phyloP scores from a whole-genome alignment of 2,329 filamentous ascomycete genomes.

The Ascochyta lentis region DNA sequence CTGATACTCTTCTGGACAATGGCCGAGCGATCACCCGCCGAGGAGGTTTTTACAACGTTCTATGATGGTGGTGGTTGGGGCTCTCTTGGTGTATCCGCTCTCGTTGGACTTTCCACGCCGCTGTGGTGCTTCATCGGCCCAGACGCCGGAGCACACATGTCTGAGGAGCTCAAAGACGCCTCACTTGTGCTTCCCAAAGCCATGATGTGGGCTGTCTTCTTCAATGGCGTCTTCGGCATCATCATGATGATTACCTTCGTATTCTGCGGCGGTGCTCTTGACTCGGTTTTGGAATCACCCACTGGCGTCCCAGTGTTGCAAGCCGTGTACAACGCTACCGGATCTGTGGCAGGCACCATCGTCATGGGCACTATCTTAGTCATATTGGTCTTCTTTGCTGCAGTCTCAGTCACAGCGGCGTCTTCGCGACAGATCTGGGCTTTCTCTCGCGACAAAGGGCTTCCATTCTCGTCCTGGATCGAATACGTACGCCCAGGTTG shows the following conservation, averaged over 20 bases:
- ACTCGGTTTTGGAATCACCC: slow-evolving; percentile 20
- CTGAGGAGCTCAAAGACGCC: slow-evolving; percentile 44
- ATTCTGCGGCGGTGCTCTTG: slow-evolving; percentile 44
- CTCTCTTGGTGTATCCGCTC: slow-evolving; percentile 50
- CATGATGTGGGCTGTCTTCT: slow-evolving; percentile 48
- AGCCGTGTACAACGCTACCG: slow-evolving; percentile 35
- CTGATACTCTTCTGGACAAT: slow-evolving; percentile 46
- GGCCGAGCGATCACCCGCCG: slow-evolving; percentile 42
- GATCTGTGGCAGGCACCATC: slow-evolving; percentile 28
- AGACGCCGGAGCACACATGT: slow-evolving; percentile 48
- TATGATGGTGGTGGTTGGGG: slow-evolving; percentile 53
- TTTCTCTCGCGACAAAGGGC: slow-evolving; percentile 28
- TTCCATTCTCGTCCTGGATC: slow-evolving; percentile 34
- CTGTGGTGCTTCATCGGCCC: slow-evolving; percentile 46
- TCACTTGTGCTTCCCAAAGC: slow-evolving; percentile 40
- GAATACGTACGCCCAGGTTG: slow-evolving; percentile 34
- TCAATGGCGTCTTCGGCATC: slow-evolving; percentile 48
- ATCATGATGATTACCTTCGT: slow-evolving; percentile 45
- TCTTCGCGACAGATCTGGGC: slow-evolving; percentile 38
- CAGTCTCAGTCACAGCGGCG: slow-evolving; percentile 40
- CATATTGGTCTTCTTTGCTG: slow-evolving; percentile 40
- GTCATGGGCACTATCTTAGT: slow-evolving; percentile 37
- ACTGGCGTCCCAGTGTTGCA: slow-evolving; percentile 31
- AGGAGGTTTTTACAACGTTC: slow-evolving; percentile 55
- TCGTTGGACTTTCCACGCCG: slow-evolving; percentile 48